These are phyloP conservation scores for Ciborinia camelliae DNA, from an alignment of 2,329 filamentous ascomycete genomes.

Conservation along the genomic window DNA sequence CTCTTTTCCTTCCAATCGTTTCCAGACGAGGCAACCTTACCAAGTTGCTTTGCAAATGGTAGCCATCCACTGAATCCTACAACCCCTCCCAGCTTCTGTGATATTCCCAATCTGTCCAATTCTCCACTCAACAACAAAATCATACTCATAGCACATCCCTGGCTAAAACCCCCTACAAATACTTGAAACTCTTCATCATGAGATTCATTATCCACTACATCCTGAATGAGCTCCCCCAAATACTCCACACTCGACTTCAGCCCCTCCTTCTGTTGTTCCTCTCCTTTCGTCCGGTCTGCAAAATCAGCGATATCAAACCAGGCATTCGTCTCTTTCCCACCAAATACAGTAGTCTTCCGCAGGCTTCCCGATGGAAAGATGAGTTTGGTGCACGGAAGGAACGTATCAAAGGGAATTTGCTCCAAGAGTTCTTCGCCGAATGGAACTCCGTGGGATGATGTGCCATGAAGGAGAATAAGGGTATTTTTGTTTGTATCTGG, in stretches of 20 bases:
- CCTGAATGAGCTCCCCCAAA: constrained; percentile 20
- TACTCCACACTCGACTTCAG: constrained; percentile 23
- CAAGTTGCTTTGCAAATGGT: constrained; percentile 27
- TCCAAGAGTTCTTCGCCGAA: constrained; percentile 40
- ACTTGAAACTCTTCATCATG: constrained; percentile 3
- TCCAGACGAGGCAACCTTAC: neutral
- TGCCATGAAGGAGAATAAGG: constrained; percentile 44
- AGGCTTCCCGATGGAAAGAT: constrained; percentile 28
- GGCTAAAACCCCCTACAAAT: constrained; percentile 28
- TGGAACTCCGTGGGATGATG: constrained; percentile 38
- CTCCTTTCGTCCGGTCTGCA: constrained; percentile 27
- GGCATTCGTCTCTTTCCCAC: constrained; percentile 26
- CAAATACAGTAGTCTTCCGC: constrained; percentile 26
- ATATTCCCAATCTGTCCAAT: constrained; percentile 1
- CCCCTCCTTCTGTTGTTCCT: constrained; percentile 18
- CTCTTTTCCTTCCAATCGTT: neutral
- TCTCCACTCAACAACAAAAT: constrained; percentile 27
- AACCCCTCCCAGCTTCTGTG: constrained; percentile 20
- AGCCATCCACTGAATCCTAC: constrained; percentile 33
- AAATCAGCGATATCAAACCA: constrained; percentile 35
- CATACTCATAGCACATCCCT: constrained; percentile 29
- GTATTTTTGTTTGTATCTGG: constrained; percentile 37
- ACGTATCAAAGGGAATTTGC: constrained; percentile 37
- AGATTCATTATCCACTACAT: constrained; percentile 19
- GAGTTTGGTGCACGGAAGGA: constrained; percentile 24